Evolutionary conservation across 306 rosid genomes (phyloP), one percentile per base, ranked within the genome.

Genomic region (Acacia crassicarpa): DNA sequence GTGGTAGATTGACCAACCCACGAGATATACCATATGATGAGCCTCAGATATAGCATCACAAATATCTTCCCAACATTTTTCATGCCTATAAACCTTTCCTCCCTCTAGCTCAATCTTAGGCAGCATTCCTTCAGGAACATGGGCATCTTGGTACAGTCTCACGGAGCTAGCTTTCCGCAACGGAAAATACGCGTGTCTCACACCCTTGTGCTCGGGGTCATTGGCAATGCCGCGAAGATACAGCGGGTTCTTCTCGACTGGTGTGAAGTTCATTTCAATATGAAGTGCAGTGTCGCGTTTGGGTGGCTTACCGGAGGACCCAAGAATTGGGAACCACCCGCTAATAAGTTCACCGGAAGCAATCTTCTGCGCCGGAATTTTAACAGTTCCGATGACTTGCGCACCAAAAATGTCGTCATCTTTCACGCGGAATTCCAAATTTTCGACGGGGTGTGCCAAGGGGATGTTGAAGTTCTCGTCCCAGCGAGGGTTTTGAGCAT

Each of bases 31-130:
- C 96, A 95, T 65, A 80, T 95, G 98, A 76, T 93, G 99, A 72
- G 99, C 99, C 87, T 95, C 98, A 9, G 91, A 27, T 27, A 95
- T 92, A 35, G 98, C 98, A 76, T 91, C 67, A 67, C 98, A 95
- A 2, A 95, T 92, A 81, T 95, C 99, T 82, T 95, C 99, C 99
- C 99, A 95, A 72, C 98, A 92, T n/a, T 83, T 89, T 79, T 68
- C 93, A 1, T 80, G 90, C 68, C 38, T 65, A 32, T n/a, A 95
- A 62, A 88, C 83, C 81, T 83, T 69, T 23, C 91, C 88, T 4
- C 67, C 86, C 3, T 95, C 99, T 33, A 95, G 86, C 69, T 83
- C 30, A 78, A 95, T 90, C 83, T 81, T 80, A 72, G 94, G 93
- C 43, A 89, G 2, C 51, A 70, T 0, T 22, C 86, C 86, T 2